A percentile compares a stretch with the other conserved stretches of the same genome.
Evolutionary conservation across 108 stramenopile genomes (phyloP).

Genomic region (Asterionellopsis glacialis): DNA sequence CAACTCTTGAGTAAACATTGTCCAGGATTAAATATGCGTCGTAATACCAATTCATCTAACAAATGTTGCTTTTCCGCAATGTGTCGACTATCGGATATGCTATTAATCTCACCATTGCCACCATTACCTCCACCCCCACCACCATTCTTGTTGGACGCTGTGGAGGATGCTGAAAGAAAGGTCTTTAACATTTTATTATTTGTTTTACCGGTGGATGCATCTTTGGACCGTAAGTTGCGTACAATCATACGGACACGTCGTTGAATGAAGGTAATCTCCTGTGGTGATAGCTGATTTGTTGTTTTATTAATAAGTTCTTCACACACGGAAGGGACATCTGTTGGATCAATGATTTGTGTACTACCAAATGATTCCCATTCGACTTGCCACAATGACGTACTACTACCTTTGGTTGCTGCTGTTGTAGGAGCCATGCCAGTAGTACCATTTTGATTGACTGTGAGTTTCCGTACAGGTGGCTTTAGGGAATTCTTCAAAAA

Average conservation of each 20-base stretch:
- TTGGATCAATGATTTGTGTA: slow-evolving; percentile 27
- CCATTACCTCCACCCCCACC: not conserved
- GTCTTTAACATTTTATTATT: slow-evolving; percentile 1
- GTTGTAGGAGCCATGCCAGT: too few relatives aligned
- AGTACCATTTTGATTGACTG: too few relatives aligned
- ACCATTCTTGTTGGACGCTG: not conserved
- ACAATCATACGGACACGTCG: slow-evolving; percentile 39
- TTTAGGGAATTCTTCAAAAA: too few relatives aligned
- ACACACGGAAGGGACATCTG: slow-evolving; percentile 40
- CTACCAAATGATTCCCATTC: too few relatives aligned
- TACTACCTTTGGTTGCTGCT: too few relatives aligned
- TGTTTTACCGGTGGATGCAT: not conserved
- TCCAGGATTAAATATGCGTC: not conserved
- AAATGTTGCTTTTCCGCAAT: not conserved
- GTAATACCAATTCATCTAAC: not conserved
- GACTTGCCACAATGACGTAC: too few relatives aligned
- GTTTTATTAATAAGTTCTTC: slow-evolving; percentile 22
- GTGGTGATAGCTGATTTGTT: slow-evolving; percentile 27
- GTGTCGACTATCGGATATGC: not conserved
- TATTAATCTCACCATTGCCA: not conserved
- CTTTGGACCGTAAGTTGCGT: not conserved
- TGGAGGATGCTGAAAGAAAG: not conserved
- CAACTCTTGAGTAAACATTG: not conserved
- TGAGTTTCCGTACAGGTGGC: too few relatives aligned
- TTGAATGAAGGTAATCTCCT: slow-evolving; percentile 42